A percentile compares a stretch with the other conserved stretches of the same genome.
Evolutionary conservation across 345 rosid genomes (phyloP).

Genomic region (Ceriops decandra): DNA sequence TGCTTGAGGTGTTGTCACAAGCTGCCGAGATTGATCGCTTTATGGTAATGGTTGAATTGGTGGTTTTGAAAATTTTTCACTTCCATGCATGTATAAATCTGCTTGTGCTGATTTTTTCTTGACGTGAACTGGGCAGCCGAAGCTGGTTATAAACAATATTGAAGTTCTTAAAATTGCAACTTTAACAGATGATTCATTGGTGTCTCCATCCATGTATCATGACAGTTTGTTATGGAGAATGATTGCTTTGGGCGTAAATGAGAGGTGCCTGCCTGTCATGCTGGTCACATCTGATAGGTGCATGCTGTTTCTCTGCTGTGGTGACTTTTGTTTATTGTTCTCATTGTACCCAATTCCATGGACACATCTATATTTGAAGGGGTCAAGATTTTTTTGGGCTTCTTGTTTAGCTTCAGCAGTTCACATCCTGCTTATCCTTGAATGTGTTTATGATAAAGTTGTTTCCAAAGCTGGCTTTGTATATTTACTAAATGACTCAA

Average conservation of each 20-base stretch:
- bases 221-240: slow-evolving; percentile 92
- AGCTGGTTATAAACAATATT: slow-evolving; percentile 90
- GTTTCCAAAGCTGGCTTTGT: too few relatives aligned
- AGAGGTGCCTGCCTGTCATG: slow-evolving; percentile 73
- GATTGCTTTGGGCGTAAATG: slow-evolving; percentile 78
- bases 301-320: slow-evolving; percentile 18
- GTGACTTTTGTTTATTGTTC: slow-evolving; percentile 11
- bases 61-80: slow-evolving; percentile 5
- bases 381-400: too few relatives aligned
- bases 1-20: slow-evolving; percentile 86
- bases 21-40: slow-evolving; percentile 86
- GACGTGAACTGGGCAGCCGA: slow-evolving; percentile 63
- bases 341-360: background rate
- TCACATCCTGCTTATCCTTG: too few relatives aligned
- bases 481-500: background rate
- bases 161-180: slow-evolving; percentile 75
- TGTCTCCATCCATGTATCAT: slow-evolving; percentile 73
- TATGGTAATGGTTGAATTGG: slow-evolving; percentile 48
- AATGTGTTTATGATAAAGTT: too few relatives aligned
- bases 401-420: too few relatives aligned
- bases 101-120: background rate
- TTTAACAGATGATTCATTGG: slow-evolving; percentile 52
- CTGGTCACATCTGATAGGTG: slow-evolving; percentile 86
- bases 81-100: background rate
- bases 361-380: too few relatives aligned